Conservation (phyloP, 2,329 filamentous ascomycete species). For the Seiridium cupressi region DNA sequence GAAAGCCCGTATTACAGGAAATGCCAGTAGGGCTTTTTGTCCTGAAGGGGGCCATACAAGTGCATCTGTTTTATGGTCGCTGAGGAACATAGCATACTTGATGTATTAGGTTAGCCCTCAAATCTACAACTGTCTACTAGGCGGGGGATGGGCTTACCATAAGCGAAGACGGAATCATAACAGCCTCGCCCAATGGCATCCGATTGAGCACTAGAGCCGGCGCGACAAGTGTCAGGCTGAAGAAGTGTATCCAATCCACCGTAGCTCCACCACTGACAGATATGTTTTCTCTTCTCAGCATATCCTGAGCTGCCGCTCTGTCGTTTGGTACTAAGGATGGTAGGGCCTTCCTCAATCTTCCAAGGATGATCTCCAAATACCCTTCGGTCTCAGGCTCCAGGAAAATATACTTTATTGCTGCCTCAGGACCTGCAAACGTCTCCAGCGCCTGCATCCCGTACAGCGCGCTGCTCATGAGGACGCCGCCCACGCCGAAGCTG, state of each 20-base stretch:
- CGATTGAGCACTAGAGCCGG: conserved; percentile 67
- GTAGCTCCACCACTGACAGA: conserved; percentile 4
- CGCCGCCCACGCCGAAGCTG: conserved; percentile 52
- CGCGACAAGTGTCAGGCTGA: conserved; percentile 61
- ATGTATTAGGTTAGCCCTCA: conserved; percentile 2
- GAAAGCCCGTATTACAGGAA: conserved; percentile 41
- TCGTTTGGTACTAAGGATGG: conserved; percentile 6
- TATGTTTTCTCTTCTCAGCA: not conserved
- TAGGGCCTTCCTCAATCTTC: not conserved
- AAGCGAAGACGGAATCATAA: conserved; percentile 29
- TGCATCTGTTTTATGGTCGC: conserved; percentile 42
- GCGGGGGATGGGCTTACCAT: conserved; percentile 19
- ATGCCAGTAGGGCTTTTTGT: conserved; percentile 45
- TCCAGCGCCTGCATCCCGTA: conserved; percentile 52
- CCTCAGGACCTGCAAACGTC: conserved; percentile 50
- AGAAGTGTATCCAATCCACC: conserved; percentile 20
- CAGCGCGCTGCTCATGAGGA: conserved; percentile 49
- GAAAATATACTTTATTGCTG: conserved; percentile 16
- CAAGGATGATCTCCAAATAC: conserved; percentile 1
- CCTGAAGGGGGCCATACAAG: conserved; percentile 54
- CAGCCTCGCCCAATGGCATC: conserved; percentile 56
- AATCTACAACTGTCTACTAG: not conserved
- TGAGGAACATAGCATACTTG: conserved; percentile 47
- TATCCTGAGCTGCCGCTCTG: not conserved
- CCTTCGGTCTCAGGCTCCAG: conserved; percentile 2